phyloP scores from a whole-genome alignment of 2,329 filamentous ascomycete species.

The Tympanopsis confertula region DNA sequence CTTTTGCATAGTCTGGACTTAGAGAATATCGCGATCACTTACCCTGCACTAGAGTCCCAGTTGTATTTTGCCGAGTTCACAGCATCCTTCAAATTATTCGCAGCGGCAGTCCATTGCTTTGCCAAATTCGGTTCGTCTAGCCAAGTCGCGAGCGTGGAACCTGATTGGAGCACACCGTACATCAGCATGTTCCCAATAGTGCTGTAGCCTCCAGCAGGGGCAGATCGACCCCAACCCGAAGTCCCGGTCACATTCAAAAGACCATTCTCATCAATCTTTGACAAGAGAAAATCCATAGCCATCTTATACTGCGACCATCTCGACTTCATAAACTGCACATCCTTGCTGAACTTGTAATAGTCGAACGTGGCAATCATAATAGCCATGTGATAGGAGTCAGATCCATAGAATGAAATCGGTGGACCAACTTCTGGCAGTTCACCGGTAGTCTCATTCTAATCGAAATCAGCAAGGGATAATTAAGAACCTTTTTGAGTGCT shows the following conservation, averaged over 20 bases:
- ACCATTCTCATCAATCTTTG: background rate
- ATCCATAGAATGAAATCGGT: constrained; percentile 4
- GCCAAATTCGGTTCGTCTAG: background rate
- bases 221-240: background rate
- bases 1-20: background rate
- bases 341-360: constrained; percentile 7
- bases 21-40: background rate
- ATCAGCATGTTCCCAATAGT: background rate
- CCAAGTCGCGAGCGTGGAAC: background rate
- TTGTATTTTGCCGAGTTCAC: background rate
- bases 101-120: background rate
- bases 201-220: background rate
- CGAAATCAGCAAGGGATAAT: background rate
- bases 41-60: background rate
- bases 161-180: background rate
- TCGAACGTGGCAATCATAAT: constrained; percentile 3
- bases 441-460: background rate
- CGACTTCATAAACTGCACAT: background rate
- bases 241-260: background rate
- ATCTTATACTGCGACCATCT: background rate
- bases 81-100: background rate
- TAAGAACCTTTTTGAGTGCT: background rate
- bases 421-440: constrained; percentile 6
- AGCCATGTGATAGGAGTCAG: constrained; percentile 5
- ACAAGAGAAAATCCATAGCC: background rate